phyloP scores from a whole-genome alignment of 1,139 yeast genomes.

The Spathaspora sp. region DNA sequence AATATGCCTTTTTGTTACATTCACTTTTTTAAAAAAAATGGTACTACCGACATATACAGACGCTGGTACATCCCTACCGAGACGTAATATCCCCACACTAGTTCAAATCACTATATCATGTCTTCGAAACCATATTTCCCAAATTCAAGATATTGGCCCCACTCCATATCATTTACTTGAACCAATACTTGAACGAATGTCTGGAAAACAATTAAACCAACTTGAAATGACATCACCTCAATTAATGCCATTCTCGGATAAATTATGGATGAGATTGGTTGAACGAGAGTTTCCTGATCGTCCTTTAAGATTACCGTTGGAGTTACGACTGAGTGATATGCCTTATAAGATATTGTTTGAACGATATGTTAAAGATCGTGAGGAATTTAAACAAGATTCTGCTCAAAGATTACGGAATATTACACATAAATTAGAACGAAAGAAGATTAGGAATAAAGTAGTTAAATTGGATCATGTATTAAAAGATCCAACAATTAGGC shows the following conservation, averaged over 20 bases:
- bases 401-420: conserved; percentile 48
- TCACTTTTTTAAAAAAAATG: too few species aligned
- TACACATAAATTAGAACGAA: conserved; percentile 38
- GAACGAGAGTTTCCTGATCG: conserved; percentile 52
- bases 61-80: neutral
- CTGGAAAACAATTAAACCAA: conserved; percentile 44
- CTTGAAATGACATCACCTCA: conserved; percentile 47
- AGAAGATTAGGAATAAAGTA: conserved; percentile 49
- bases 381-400: conserved; percentile 47
- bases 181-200: conserved; percentile 44
- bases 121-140: conserved; percentile 10
- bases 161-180: conserved; percentile 50
- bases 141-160: conserved; percentile 41
- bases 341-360: conserved; percentile 44
- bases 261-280: conserved; percentile 47
- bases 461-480: conserved; percentile 37
- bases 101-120: conserved; percentile 10
- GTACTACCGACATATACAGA: neutral
- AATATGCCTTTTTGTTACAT: too few species aligned
- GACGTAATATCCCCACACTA: conserved; percentile 12
- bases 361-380: conserved; percentile 44
- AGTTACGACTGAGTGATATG: conserved; percentile 19
- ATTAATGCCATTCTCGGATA: conserved; percentile 49
- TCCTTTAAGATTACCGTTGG: conserved; percentile 19
- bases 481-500: conserved; percentile 39